Conservation (phyloP, 768 basidiomycete genomes). For the Calocybe cyanea region DNA sequence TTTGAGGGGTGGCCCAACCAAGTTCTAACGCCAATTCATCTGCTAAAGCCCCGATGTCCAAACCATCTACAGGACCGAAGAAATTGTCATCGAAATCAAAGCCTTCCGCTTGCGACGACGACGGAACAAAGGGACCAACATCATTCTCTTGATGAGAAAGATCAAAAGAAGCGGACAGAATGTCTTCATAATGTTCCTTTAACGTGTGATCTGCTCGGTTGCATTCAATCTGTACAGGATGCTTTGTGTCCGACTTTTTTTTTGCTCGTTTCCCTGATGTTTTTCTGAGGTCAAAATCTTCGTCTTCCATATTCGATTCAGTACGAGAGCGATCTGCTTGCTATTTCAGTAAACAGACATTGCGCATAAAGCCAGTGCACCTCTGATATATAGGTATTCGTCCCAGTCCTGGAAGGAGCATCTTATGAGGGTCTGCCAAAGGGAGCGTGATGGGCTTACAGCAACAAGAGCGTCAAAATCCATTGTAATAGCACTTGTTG, state of each 20-base stretch:
- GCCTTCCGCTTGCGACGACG: conserved; percentile 54
- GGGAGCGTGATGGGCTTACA: conserved; percentile 32
- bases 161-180: conserved; percentile 66
- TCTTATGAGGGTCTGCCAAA: neutral
- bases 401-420: conserved; percentile 51
- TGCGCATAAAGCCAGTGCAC: conserved; percentile 25
- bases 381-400: conserved; percentile 48
- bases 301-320: conserved; percentile 35
- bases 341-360: neutral
- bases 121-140: conserved; percentile 30
- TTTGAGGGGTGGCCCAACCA: conserved; percentile 55
- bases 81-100: conserved; percentile 53
- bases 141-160: conserved; percentile 44
- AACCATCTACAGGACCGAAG: conserved; percentile 46
- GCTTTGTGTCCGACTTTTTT: conserved; percentile 17
- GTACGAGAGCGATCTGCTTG: conserved; percentile 6
- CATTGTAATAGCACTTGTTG: conserved; percentile 41
- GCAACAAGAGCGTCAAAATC: conserved; percentile 66
- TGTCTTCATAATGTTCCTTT: conserved; percentile 65
- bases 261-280: conserved; percentile 17
- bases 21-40: conserved; percentile 76
- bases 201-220: conserved; percentile 57
- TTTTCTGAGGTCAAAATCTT: conserved; percentile 45
- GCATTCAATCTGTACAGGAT: conserved; percentile 33
- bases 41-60: conserved; percentile 58